Percentiles rank a stretch among this genome's conserved stretches.
Evolutionary conservation across 73 alveolate genomes (phyloP).

Genomic region (Uronychia setigera): DNA sequence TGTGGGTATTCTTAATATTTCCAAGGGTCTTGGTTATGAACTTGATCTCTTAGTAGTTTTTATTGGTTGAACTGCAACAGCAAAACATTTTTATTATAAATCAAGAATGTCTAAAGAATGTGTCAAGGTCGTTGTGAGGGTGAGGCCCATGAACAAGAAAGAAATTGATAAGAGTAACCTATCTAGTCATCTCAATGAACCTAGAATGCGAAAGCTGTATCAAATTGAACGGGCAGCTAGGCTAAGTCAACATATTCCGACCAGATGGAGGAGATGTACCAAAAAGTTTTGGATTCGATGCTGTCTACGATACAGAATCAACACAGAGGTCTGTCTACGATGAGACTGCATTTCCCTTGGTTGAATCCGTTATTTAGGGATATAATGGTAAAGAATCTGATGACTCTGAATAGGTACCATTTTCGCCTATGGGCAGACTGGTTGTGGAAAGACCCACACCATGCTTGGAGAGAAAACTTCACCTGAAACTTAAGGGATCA

Average conservation of each 20-base stretch:
- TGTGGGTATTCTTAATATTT: not conserved
- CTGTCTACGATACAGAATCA: conserved; percentile 69
- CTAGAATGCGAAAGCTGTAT: not conserved
- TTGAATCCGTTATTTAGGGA: conserved; percentile 87
- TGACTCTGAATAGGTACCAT: conserved; percentile 73
- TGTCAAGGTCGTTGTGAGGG: conserved; percentile 90
- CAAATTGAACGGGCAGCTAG: not conserved
- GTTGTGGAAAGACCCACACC: conserved; percentile 78
- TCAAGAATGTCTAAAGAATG: conserved; percentile 57
- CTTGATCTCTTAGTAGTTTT: not conserved
- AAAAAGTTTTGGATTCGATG: conserved; percentile 79
- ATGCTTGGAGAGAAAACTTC: conserved; percentile 75
- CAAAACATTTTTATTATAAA: too few species aligned
- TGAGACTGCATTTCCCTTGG: conserved; percentile 90
- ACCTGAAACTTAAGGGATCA: conserved; percentile 84
- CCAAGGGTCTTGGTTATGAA: not conserved
- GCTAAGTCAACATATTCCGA: not conserved
- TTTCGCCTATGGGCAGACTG: conserved; percentile 96
- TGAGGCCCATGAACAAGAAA: conserved; percentile 28
- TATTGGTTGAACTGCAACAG: not conserved
- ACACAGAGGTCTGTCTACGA: conserved; percentile 78
- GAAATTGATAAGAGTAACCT: not conserved
- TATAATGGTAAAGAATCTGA: conserved; percentile 84
- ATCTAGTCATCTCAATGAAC: too few species aligned
- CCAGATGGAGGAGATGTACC: conserved; percentile 58